Base-by-base conservation (phyloP, 805 yeast species). In the Barnettozyma botsteinii region DNA sequence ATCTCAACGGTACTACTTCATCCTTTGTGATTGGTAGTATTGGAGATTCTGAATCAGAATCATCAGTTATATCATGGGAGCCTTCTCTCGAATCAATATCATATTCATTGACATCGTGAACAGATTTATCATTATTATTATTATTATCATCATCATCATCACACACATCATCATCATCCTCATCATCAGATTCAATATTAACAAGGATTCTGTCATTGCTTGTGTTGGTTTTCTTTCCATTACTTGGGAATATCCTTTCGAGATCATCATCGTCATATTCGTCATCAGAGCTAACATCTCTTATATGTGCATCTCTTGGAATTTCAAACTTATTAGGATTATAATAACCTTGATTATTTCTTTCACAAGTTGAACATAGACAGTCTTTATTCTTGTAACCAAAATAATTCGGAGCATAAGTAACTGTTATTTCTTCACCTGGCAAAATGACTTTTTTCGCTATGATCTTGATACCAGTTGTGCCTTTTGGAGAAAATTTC, bases 371-470 rank as follows among this genome's bases (percentile, higher is more conserved):
- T 1, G 65, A 63, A 48, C 76, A 71, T 33, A 69, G 45, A 45
- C 76, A 71, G 37, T 70, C 70, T 13, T 59, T 43, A 44, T 71
- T 71, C 13, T 53, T 37, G 23, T 42, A 47, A 15, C 76, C 76
- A 48, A 71, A 71, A 43, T 70, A 71, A 44, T 60, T 59, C 4
- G 57, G 48, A 2, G 75, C 58, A 48, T 71, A 71, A 22, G 47
- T 45, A 5, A 70, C 73, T 4, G 75, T 69, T 24, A 71, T 64
- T 47, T 71, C 74, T 48, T 71, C 73, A n/a, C 75, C 75, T 4
- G 59, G 50, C 1, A 51, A 36, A 17, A 71, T 70, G 7, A 45
- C 52, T 22, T 65, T 55, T 2, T 43, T 43, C 1, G 73, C 64
- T 6, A 53, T 45, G 5, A 71, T 52, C 18, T 52, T 49, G 55